These are phyloP conservation scores for Parasitella parasitica DNA, from an alignment of 371 early-diverging fungal genomes.

Conservation along the genomic window DNA sequence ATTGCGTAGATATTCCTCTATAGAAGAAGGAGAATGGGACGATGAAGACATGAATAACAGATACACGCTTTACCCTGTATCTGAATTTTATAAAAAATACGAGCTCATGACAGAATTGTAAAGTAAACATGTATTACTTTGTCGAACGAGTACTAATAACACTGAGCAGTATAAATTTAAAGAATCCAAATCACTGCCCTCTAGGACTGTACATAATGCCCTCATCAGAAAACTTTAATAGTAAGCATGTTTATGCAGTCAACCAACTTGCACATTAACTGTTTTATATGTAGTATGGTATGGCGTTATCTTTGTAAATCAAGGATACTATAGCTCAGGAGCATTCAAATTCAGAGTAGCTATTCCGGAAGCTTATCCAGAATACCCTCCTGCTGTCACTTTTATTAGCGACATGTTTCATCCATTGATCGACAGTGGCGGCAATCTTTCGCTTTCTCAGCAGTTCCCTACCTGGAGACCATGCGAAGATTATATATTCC, in stretches of 20 bases:
- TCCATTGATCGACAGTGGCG: conserved; percentile 83
- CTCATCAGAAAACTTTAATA: conserved; percentile 70
- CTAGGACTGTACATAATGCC: conserved; percentile 88
- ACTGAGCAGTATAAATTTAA: conserved; percentile 65
- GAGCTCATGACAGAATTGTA: conserved; percentile 60
- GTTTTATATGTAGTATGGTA: conserved; percentile 87
- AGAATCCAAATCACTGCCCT: conserved; percentile 79
- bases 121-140: neutral
- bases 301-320: conserved; percentile 84
- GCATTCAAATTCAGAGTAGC: conserved; percentile 91
- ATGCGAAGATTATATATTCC: conserved; percentile 79
- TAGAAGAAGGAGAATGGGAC: conserved; percentile 14
- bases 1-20: conserved; percentile 1
- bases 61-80: conserved; percentile 7
- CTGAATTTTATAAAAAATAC: conserved; percentile 39
- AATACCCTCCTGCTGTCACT: conserved; percentile 79
- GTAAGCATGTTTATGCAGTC: conserved; percentile 46
- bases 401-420: conserved; percentile 94
- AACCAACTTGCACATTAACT: too few species aligned
- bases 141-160: too few species aligned
- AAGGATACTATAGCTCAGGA: conserved; percentile 90
- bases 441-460: conserved; percentile 68
- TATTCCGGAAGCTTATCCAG: conserved; percentile 89
- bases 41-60: conserved; percentile 10
- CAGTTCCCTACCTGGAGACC: conserved; percentile 85